phyloP scores from a whole-genome alignment of 495 filamentous ascomycete genomes.

The Aspergillus indologenus region DNA sequence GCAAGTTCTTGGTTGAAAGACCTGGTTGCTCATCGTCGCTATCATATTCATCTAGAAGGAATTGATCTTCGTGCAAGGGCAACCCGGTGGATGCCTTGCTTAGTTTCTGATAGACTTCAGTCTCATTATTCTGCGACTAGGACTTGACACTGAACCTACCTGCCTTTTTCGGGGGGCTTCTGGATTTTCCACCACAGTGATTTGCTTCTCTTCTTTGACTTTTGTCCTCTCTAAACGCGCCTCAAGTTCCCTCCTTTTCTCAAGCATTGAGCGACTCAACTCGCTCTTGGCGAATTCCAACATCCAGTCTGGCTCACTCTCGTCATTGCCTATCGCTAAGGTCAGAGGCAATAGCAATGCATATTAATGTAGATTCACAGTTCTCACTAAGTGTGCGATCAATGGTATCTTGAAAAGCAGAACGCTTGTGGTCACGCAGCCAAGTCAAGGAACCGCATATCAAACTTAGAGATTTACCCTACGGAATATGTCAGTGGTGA shows the following conservation, averaged over 20 bases:
- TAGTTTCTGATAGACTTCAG: conserved; percentile 26
- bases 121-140: not conserved
- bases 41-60: conserved; percentile 75
- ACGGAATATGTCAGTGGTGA: not conserved
- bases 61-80: conserved; percentile 61
- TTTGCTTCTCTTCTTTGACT: conserved; percentile 62
- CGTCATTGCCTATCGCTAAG: conserved; percentile 47
- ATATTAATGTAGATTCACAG: not conserved
- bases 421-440: conserved; percentile 80
- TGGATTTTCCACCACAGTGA: conserved; percentile 42
- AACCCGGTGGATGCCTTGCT: conserved; percentile 25
- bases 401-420: conserved; percentile 54
- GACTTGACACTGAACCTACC: conserved; percentile 25
- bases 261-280: conserved; percentile 62
- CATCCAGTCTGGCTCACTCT: conserved; percentile 84
- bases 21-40: conserved; percentile 55
- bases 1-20: conserved; percentile 16
- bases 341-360: conserved; percentile 8
- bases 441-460: conserved; percentile 93
- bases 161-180: conserved; percentile 50
- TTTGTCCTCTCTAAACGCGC: conserved; percentile 63
- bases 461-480: conserved; percentile 96
- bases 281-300: conserved; percentile 67
- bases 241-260: conserved; percentile 69
- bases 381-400: conserved; percentile 33